These are phyloP conservation scores for Thalassiosira hispida DNA, from an alignment of 352 stramenopile species.

Conservation along the genomic window DNA sequence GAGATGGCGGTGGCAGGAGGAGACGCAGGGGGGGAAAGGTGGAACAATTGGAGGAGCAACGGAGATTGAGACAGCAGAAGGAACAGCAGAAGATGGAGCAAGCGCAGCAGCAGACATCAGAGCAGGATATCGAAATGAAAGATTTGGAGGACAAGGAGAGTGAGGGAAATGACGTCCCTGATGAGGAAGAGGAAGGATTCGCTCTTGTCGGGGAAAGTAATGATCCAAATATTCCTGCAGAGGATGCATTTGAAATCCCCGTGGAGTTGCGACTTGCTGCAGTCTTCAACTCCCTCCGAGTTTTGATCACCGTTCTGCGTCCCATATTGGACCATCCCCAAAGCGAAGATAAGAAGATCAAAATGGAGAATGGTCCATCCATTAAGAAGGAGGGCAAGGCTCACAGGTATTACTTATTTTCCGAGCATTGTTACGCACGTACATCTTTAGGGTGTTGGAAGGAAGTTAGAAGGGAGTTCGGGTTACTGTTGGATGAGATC, in stretches of 20 bases:
- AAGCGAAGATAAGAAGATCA: constrained; percentile 20
- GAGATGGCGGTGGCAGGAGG: not conserved
- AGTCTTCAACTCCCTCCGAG: constrained; percentile 49
- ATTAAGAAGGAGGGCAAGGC: constrained; percentile 27
- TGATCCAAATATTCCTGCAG: not conserved
- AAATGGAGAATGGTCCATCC: constrained; percentile 42
- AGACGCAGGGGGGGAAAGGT: constrained; percentile 6
- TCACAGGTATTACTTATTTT: constrained; percentile 38
- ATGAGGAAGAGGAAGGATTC: not conserved
- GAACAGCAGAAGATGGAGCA: constrained; percentile 27
- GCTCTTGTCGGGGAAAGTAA: not conserved
- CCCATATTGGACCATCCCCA: constrained; percentile 40
- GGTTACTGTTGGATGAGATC: constrained; percentile 33
- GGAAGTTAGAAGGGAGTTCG: constrained; percentile 9
- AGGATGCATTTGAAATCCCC: not conserved
- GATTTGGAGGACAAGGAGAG: not conserved
- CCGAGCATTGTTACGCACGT: constrained; percentile 25
- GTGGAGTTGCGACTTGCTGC: constrained; percentile 14
- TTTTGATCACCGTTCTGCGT: constrained; percentile 43
- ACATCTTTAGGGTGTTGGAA: constrained; percentile 17
- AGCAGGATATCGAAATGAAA: not conserved
- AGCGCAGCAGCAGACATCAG: not conserved
- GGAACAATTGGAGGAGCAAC: constrained; percentile 43
- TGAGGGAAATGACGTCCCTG: not conserved
- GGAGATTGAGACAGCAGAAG: constrained; percentile 23